Conservation (phyloP, 225 moss, liverwort and hornwort genomes). For the Anthoceros angustus region DNA sequence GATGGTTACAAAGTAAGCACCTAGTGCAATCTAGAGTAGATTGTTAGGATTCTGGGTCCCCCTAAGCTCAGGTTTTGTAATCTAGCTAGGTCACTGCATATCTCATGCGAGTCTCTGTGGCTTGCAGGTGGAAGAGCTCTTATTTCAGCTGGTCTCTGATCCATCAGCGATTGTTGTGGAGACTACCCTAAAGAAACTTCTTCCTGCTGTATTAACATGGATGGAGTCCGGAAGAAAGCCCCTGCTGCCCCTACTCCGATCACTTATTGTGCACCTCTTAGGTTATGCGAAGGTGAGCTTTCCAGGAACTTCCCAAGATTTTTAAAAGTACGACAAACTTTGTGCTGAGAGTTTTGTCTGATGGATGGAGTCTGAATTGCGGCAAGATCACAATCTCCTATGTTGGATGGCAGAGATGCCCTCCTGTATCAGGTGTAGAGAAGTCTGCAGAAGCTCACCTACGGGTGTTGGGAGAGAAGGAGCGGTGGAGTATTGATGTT, state of each 20-base stretch:
- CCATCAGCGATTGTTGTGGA: constrained; percentile 75
- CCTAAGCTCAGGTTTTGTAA: neutral
- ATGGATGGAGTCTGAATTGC: neutral
- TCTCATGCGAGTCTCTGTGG: neutral
- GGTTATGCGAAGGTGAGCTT: constrained; percentile 48
- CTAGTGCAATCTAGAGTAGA: constrained; percentile 14
- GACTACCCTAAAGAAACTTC: constrained; percentile 52
- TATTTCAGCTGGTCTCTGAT: constrained; percentile 75
- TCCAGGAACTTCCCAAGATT: neutral
- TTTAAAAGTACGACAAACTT: neutral
- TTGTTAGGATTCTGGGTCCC: constrained; percentile 1
- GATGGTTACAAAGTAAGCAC: constrained; percentile 83
- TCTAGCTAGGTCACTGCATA: constrained; percentile 12
- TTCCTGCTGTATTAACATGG: constrained; percentile 61
- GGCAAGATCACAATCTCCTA: too few species aligned
- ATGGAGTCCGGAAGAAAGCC: constrained; percentile 52
- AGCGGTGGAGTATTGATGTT: constrained; percentile 80
- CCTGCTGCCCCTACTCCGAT: constrained; percentile 41
- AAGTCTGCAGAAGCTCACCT: constrained; percentile 78
- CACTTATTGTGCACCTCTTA: constrained; percentile 64
- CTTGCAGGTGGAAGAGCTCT: constrained; percentile 72
- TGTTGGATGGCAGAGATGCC: constrained; percentile 51
- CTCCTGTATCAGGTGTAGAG: constrained; percentile 76
- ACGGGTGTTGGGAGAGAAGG: constrained; percentile 69
- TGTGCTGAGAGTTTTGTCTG: neutral